phyloP scores from a whole-genome alignment of 2,329 filamentous ascomycete genomes.

The Hypoxylon sp. region DNA sequence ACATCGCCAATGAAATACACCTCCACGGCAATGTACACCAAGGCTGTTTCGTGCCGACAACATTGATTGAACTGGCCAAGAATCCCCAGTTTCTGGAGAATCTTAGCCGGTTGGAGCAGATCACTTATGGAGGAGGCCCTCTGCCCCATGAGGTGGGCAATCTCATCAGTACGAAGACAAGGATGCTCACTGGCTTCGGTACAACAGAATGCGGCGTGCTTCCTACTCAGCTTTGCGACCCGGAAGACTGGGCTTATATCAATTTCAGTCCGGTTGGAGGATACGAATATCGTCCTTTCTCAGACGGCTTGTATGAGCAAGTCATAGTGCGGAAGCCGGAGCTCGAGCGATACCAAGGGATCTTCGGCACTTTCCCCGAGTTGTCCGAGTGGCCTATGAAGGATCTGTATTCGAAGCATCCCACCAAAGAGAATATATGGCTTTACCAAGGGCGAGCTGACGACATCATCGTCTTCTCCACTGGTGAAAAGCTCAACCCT shows the following conservation, averaged over 20 bases:
- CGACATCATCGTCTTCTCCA: slow-evolving; percentile 56
- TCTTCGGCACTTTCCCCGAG: slow-evolving; percentile 61
- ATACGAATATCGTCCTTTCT: slow-evolving; percentile 2
- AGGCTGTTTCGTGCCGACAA: slow-evolving; percentile 13
- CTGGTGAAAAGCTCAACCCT: slow-evolving; percentile 61
- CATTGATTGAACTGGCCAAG: slow-evolving; percentile 31
- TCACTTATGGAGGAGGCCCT: slow-evolving; percentile 53
- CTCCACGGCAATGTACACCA: slow-evolving; percentile 7
- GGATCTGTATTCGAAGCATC: slow-evolving; percentile 59
- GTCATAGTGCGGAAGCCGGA: slow-evolving; percentile 52
- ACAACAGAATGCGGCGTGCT: slow-evolving; percentile 53
- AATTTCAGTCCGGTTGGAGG: slow-evolving; percentile 4
- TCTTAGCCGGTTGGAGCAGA: slow-evolving; percentile 44
- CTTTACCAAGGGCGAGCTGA: slow-evolving; percentile 53
- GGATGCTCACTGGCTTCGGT: slow-evolving; percentile 50
- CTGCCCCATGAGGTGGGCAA: slow-evolving; percentile 51
- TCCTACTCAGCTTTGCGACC: slow-evolving; percentile 44
- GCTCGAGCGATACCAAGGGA: slow-evolving; percentile 50
- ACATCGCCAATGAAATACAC: not conserved
- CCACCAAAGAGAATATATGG: slow-evolving; percentile 54
- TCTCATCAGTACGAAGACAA: slow-evolving; percentile 49
- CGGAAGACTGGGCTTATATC: slow-evolving; percentile 54
- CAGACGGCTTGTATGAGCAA: slow-evolving; percentile 30
- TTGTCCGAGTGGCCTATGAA: slow-evolving; percentile 57
- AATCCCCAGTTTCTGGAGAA: slow-evolving; percentile 44